Conservation (phyloP, 331 rosid genomes). For the Pyrus hybrid region DNA sequence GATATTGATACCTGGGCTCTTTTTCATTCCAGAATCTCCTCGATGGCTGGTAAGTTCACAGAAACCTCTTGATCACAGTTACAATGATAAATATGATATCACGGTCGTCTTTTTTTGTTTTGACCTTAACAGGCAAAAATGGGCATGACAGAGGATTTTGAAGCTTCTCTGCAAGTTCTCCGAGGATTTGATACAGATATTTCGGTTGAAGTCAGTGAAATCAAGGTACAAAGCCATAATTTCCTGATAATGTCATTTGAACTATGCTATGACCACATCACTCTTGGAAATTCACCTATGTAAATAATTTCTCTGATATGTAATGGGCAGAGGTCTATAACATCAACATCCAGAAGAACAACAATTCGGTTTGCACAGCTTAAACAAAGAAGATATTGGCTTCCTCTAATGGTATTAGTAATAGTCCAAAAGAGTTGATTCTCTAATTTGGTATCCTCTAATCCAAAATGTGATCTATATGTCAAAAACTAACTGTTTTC, state of each 20-base stretch:
- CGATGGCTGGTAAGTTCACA: constrained; percentile 84
- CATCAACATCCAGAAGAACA: constrained; percentile 54
- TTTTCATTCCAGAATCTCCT: constrained; percentile 95
- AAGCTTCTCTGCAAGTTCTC: constrained; percentile 89
- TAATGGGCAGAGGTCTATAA: constrained; percentile 56
- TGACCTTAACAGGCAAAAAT: constrained; percentile 63
- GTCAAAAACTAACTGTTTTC: constrained; percentile 13
- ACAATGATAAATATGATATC: neutral
- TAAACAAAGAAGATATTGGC: constrained; percentile 82
- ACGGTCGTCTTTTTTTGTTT: neutral
- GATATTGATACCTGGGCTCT: constrained; percentile 78
- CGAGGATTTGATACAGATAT: constrained; percentile 89
- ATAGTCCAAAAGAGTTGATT: constrained; percentile 8
- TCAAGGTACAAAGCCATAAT: constrained; percentile 47
- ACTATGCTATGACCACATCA: neutral
- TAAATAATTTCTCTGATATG: neutral
- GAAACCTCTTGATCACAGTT: constrained; percentile 4
- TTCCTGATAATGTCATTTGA: neutral
- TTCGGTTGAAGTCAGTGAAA: constrained; percentile 70
- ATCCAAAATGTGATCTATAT: constrained; percentile 12
- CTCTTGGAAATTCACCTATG: neutral
- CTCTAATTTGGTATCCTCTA: neutral
- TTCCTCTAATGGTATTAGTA: constrained; percentile 73
- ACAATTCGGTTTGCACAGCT: constrained; percentile 73
- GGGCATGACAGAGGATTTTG: constrained; percentile 94